A percentile compares a stretch with the other conserved stretches of the same genome.
phyloP scores from a whole-genome alignment of 306 rosid species.

The Medicago truncatula region DNA sequence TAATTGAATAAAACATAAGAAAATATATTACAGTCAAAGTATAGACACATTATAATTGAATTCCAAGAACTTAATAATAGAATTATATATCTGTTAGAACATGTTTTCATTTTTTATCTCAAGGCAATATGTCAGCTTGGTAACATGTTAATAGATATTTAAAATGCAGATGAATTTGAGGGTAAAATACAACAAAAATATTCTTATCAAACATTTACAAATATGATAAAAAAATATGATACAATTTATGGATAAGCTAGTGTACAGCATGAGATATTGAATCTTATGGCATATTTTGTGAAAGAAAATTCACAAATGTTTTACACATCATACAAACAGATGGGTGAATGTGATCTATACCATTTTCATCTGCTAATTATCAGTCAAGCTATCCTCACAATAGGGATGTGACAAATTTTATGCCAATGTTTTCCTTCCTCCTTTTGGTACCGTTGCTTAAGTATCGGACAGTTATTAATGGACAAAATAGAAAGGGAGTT shows the following conservation, averaged over 20 bases:
- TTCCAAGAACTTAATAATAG: no score
- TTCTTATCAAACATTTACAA: no score
- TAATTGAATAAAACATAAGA: not conserved
- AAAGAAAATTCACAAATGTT: not conserved
- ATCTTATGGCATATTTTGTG: not conserved
- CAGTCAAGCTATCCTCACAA: not conserved
- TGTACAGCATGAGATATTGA: not conserved
- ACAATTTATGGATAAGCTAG: not conserved
- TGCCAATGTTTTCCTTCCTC: slow-evolving; percentile 22
- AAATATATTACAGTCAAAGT: no score
- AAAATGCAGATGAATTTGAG: not conserved
- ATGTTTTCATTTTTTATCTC: not conserved
- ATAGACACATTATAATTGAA: not conserved
- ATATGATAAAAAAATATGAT: no score
- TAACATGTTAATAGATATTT: not conserved
- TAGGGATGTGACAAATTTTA: slow-evolving; percentile 26
- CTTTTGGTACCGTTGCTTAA: slow-evolving; percentile 12
- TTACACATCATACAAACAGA: not conserved
- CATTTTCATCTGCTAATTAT: not conserved
- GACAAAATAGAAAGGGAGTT: not conserved
- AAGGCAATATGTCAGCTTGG: not conserved
- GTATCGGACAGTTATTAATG: not conserved
- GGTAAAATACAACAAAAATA: not conserved
- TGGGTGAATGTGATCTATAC: not conserved
- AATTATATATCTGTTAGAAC: not conserved